Evolutionary conservation across 148 eudicot species (phyloP).

Genomic region (Chenopodium formosanum): DNA sequence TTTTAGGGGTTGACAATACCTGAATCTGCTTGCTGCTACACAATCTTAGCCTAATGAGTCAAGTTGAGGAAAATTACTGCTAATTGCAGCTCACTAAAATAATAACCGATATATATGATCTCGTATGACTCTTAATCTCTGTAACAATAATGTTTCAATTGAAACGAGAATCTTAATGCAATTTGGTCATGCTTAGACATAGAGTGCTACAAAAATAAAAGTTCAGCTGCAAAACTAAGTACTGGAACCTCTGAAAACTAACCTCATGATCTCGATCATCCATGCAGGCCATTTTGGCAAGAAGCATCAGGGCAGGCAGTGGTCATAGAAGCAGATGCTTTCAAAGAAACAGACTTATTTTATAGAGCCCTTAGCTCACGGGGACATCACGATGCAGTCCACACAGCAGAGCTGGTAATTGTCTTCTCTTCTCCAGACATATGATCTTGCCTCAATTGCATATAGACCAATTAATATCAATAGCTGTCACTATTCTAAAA

Average conservation of each 20-base stretch:
- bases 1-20: background rate
- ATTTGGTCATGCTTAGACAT: background rate
- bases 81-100: background rate
- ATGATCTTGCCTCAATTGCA: background rate
- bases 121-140: background rate
- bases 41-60: background rate
- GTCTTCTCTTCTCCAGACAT: background rate
- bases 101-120: background rate
- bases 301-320: slow-evolving; percentile 93
- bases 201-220: background rate
- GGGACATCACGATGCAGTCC: slow-evolving; percentile 88
- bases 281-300: slow-evolving; percentile 91
- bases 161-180: background rate
- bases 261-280: slow-evolving; percentile 19
- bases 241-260: background rate
- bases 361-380: slow-evolving; percentile 84
- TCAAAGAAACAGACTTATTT: slow-evolving; percentile 91
- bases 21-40: background rate
- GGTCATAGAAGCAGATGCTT: slow-evolving; percentile 98
- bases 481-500: background rate
- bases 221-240: background rate
- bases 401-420: slow-evolving; percentile 87
- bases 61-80: background rate
- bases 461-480: background rate
- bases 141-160: background rate